Evolutionary conservation across 139 green algal genomes (phyloP).

Genomic region (Coelastrella sp.): DNA sequence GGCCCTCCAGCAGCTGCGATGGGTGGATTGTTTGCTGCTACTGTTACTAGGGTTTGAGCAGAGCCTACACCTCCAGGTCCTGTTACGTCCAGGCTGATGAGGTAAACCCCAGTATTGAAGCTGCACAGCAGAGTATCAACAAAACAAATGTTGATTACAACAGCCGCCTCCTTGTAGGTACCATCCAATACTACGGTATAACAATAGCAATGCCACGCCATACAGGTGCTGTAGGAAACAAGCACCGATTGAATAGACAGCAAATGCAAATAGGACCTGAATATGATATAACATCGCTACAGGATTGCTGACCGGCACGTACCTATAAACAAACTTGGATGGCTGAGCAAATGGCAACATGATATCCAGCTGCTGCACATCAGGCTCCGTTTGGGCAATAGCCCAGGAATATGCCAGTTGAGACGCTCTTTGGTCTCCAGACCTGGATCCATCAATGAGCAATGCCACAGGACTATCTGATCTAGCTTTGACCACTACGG

Average conservation of each 20-base stretch:
- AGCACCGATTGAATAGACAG: neutral
- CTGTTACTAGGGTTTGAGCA: conserved; percentile 19
- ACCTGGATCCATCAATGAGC: conserved; percentile 6
- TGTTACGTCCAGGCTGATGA: conserved; percentile 17
- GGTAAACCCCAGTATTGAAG: conserved; percentile 10
- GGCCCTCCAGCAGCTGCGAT: conserved; percentile 31
- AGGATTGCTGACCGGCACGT: neutral
- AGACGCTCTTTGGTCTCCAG: neutral
- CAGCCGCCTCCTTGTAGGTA: neutral
- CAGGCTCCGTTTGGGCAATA: conserved; percentile 32
- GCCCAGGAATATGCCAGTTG: conserved; percentile 27
- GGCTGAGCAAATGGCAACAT: conserved; percentile 5
- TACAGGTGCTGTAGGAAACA: neutral
- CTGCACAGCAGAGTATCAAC: conserved; percentile 4
- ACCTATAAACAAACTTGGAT: neutral
- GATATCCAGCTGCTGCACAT: neutral
- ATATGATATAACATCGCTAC: neutral
- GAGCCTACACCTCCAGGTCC: conserved; percentile 8
- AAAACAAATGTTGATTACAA: no score
- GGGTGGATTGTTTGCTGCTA: conserved; percentile 27
- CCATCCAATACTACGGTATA: neutral
- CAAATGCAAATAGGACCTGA: neutral
- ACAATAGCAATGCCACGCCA: neutral
- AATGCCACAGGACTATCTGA: neutral
- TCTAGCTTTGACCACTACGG: conserved; percentile 2